Conservation (phyloP, 306 rosid species). For the Abrus precatorius region DNA sequence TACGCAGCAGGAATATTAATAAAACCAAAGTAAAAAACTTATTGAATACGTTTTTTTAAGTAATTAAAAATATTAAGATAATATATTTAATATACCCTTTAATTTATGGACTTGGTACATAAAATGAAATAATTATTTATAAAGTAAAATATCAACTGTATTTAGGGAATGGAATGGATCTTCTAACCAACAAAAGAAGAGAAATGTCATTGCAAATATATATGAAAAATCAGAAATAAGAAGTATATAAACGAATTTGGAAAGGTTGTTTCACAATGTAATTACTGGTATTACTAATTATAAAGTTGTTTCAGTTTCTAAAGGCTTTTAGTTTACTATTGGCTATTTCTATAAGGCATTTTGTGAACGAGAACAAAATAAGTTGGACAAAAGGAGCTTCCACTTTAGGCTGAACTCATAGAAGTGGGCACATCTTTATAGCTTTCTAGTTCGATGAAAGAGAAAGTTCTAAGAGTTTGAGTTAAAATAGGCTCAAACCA, state of each 20-base stretch:
- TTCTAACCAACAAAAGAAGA: neutral
- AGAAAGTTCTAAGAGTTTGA: conserved; percentile 45
- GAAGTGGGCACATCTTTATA: conserved; percentile 62
- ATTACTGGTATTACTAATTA: neutral
- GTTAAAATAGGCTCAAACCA: conserved; percentile 47
- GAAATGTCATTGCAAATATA: neutral
- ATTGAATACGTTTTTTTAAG: neutral
- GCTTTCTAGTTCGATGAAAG: conserved; percentile 57
- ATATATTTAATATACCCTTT: neutral
- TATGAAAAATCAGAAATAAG: too few species aligned
- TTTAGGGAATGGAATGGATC: neutral
- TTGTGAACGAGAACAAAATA: conserved; percentile 40
- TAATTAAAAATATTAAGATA: neutral
- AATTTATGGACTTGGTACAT: neutral
- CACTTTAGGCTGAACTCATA: conserved; percentile 57
- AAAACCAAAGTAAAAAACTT: neutral
- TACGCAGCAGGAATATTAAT: neutral
- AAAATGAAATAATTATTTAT: neutral
- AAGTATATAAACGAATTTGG: neutral
- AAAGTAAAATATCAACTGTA: neutral
- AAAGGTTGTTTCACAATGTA: neutral
- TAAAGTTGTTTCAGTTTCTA: neutral
- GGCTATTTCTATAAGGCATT: conserved; percentile 27
- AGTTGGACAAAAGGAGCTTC: conserved; percentile 55
- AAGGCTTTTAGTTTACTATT: conserved; percentile 13